A percentile compares a stretch with the other conserved stretches of the same genome.
Conservation (phyloP, 83 land plant species). For the Picea abies region DNA sequence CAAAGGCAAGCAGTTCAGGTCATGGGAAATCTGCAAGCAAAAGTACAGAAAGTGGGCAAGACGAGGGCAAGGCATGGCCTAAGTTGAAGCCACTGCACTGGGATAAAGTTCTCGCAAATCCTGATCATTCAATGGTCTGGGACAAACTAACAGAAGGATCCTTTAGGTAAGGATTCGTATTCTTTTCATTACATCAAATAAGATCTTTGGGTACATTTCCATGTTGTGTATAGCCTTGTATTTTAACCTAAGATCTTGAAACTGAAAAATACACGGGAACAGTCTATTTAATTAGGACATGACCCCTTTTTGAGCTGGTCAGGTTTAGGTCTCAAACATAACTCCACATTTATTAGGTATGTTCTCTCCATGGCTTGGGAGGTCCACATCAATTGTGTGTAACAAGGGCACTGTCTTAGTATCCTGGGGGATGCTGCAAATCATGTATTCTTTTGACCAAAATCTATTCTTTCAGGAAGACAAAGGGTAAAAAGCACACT, state of each 20-base stretch:
- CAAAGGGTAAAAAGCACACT: too few relatives aligned
- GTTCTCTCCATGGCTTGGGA: too few relatives aligned
- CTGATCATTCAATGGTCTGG: slow-evolving; percentile 65
- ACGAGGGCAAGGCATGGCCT: slow-evolving; percentile 34
- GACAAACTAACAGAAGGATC: slow-evolving; percentile 68
- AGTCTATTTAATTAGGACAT: too few relatives aligned
- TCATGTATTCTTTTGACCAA: too few relatives aligned
- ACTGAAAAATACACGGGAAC: neutral
- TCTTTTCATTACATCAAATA: neutral
- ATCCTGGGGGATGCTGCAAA: too few relatives aligned
- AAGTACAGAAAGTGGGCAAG: slow-evolving; percentile 10
- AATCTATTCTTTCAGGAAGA: too few relatives aligned
- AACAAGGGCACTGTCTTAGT: too few relatives aligned
- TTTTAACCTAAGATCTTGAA: neutral
- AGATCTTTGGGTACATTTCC: neutral
- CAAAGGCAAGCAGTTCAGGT: slow-evolving; percentile 33
- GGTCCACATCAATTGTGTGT: too few relatives aligned
- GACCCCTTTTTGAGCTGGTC: too few relatives aligned
- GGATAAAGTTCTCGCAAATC: slow-evolving; percentile 59
- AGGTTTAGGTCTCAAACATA: too few relatives aligned
- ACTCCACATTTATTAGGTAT: too few relatives aligned
- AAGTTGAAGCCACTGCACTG: slow-evolving; percentile 77
- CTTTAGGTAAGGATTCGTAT: slow-evolving; percentile 46
- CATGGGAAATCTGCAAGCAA: slow-evolving; percentile 16
- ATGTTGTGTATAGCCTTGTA: neutral